These are phyloP conservation scores for Pichia terricola DNA, from an alignment of 1,139 yeast species.

Conservation along the genomic window DNA sequence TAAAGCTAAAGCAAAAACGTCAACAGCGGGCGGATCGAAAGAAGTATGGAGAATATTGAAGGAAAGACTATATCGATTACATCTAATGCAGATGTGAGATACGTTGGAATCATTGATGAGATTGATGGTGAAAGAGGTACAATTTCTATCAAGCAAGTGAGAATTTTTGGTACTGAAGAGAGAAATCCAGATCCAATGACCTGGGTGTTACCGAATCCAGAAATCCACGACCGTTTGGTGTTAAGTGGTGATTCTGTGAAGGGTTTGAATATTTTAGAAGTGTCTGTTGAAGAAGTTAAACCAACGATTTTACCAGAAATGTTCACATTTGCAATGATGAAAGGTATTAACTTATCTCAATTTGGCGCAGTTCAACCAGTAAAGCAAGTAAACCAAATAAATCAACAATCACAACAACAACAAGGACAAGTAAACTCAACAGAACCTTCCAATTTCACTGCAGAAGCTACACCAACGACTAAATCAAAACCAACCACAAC, in stretches of 20 bases:
- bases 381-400: not conserved
- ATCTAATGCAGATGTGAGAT: conserved; percentile 79
- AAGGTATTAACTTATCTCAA: not conserved
- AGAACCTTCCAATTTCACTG: not conserved
- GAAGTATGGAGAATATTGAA: conserved; percentile 15
- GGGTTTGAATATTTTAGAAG: conserved; percentile 76
- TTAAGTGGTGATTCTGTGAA: conserved; percentile 91
- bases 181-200: conserved; percentile 63
- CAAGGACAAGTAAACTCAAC: not conserved
- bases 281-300: conserved; percentile 43
- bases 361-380: not conserved
- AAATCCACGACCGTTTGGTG: conserved; percentile 69
- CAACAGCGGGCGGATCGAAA: too few relatives aligned
- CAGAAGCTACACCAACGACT: not conserved
- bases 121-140: conserved; percentile 90
- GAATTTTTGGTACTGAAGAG: conserved; percentile 90
- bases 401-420: not conserved
- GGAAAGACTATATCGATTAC: conserved; percentile 89
- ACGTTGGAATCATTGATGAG: conserved; percentile 78
- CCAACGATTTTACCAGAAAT: conserved; percentile 25
- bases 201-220: conserved; percentile 69
- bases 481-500: not conserved
- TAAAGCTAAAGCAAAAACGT: too few relatives aligned
- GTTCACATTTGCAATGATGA: not conserved
- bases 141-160: conserved; percentile 73